Evolutionary conservation across 2,329 filamentous ascomycete species (phyloP).

Genomic region (Eutypella sp.): DNA sequence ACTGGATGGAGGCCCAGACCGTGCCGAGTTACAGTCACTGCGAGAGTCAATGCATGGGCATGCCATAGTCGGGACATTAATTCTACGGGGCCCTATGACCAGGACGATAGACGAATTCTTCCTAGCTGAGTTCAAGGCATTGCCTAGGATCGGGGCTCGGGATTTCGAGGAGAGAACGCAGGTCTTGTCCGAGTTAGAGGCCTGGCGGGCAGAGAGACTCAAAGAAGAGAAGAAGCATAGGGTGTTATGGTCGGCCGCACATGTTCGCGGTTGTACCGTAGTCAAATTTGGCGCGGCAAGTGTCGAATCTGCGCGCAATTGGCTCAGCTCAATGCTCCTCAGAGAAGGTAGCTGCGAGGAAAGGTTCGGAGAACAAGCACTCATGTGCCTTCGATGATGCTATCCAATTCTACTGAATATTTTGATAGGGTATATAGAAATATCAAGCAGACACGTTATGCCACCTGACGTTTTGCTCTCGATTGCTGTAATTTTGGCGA

Average conservation of each 20-base stretch:
- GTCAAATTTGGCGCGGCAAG: constrained; percentile 85
- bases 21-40: constrained; percentile 36
- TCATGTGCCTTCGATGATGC: constrained; percentile 64
- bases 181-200: constrained; percentile 35
- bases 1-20: constrained; percentile 53
- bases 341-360: constrained; percentile 67
- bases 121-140: constrained; percentile 67
- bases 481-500: too few species aligned
- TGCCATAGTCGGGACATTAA: constrained; percentile 77
- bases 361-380: constrained; percentile 73
- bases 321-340: constrained; percentile 71
- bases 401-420: too few species aligned
- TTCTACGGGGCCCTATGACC: constrained; percentile 71
- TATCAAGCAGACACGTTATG: too few species aligned
- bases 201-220: constrained; percentile 53
- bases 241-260: constrained; percentile 77
- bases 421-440: too few species aligned
- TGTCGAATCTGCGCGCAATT: constrained; percentile 75
- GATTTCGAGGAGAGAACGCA: constrained; percentile 58
- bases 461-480: too few species aligned
- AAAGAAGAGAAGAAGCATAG: constrained; percentile 53
- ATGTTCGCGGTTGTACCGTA: constrained; percentile 75
- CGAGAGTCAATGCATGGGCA: constrained; percentile 66
- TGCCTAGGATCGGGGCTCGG: constrained; percentile 77
- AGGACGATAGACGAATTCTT: constrained; percentile 66